Conservation (phyloP, 257 asterid species). For the Haberlea rhodopensis region DNA sequence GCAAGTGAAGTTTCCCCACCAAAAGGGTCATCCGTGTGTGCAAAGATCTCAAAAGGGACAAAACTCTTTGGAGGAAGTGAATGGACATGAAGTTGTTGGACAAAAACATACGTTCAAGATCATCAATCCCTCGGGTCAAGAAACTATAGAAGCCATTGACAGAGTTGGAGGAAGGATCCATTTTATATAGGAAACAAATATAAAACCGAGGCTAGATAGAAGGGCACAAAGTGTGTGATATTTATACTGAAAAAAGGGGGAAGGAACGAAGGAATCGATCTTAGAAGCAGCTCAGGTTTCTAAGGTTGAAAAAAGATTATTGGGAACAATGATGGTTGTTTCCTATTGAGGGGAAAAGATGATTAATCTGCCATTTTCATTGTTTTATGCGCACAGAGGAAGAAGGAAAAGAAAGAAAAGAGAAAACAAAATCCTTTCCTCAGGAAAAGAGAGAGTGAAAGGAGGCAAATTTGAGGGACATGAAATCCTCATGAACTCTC, state of each 20-base stretch:
- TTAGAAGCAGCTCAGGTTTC: conserved; percentile 56
- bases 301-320: conserved; percentile 68
- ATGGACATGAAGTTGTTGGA: conserved; percentile 83
- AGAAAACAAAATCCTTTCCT: conserved; percentile 11
- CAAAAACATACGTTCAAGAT: conserved; percentile 62
- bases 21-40: conserved; percentile 67
- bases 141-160: conserved; percentile 82
- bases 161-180: conserved; percentile 85
- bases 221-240: conserved; percentile 35
- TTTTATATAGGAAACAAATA: conserved; percentile 30
- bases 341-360: conserved; percentile 84
- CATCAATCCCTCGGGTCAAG: conserved; percentile 81
- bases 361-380: conserved; percentile 78
- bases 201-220: background rate
- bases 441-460: conserved; percentile 26
- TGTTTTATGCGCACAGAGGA: conserved; percentile 49
- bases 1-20: conserved; percentile 78
- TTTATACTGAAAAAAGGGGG: conserved; percentile 32
- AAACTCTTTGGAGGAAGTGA: conserved; percentile 81
- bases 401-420: conserved; percentile 17
- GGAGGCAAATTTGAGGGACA: conserved; percentile 35
- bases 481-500: conserved; percentile 50
- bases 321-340: conserved; percentile 95
- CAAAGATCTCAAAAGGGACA: conserved; percentile 69
- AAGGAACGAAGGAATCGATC: conserved; percentile 29